Conservation (phyloP, 208 protist species). For the Acanthamoeba triangularis region DNA sequence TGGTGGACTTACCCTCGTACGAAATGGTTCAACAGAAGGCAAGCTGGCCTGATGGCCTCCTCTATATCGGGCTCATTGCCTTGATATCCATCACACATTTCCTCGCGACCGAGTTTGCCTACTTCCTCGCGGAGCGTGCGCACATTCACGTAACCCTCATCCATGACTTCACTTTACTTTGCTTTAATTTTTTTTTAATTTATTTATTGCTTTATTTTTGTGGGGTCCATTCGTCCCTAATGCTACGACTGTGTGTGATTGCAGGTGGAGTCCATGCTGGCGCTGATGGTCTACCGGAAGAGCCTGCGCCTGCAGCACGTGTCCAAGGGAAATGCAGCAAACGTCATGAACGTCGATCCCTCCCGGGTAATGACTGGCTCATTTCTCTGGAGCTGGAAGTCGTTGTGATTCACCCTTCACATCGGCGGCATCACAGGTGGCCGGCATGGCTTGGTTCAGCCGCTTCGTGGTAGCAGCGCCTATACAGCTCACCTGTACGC, state of each 20-base stretch:
- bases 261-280: not conserved
- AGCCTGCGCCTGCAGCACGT: constrained; percentile 13
- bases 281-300: not conserved
- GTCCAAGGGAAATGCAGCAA: not conserved
- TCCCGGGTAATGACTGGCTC: not conserved
- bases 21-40: not conserved
- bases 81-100: not conserved
- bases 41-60: not conserved
- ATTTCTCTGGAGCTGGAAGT: not conserved
- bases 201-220: too few relatives aligned
- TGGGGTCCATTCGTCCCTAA: too few relatives aligned
- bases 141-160: not conserved
- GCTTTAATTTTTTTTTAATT: not conserved
- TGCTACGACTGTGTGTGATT: not conserved
- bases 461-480: not conserved
- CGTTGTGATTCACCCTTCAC: not conserved
- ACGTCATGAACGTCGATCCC: constrained; percentile 35
- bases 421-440: not conserved
- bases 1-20: not conserved
- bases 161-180: not conserved
- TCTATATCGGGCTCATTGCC: not conserved
- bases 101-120: not conserved
- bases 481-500: not conserved
- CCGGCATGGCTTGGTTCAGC: not conserved
- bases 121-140: not conserved